A percentile compares a stretch with the other conserved stretches of the same genome.
Conservation (phyloP, 83 land plant species). For the Isoetes engelmannii region DNA sequence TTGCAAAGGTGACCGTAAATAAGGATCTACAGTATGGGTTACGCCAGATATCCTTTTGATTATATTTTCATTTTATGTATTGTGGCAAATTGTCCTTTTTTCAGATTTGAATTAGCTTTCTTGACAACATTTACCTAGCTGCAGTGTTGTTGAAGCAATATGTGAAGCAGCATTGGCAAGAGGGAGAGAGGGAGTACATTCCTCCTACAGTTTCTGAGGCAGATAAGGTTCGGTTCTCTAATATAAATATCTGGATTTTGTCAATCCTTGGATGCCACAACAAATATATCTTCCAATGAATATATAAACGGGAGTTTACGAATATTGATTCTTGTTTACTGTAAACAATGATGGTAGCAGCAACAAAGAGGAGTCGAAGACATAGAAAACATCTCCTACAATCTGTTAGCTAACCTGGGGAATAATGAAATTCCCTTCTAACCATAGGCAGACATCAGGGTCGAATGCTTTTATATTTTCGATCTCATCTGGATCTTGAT, state of each 20-base stretch:
- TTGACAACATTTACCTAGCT: constrained; percentile 54
- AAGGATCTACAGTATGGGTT: constrained; percentile 64
- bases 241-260: no score
- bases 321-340: no score
- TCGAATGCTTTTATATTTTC: neutral
- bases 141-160: constrained; percentile 92
- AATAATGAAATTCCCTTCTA: neutral
- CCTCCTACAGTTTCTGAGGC: constrained; percentile 53
- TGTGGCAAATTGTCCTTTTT: neutral
- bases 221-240: constrained; percentile 58
- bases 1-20: constrained; percentile 59
- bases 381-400: neutral
- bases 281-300: no score
- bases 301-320: no score
- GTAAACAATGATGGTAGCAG: no score
- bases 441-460: neutral
- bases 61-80: neutral
- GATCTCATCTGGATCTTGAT: neutral
- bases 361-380: neutral
- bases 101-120: constrained; percentile 10
- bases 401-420: neutral
- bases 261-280: no score
- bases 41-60: constrained; percentile 90
- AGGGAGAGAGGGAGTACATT: constrained; percentile 62
- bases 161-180: constrained; percentile 93